A percentile compares a stretch with the other conserved stretches of the same genome.
Evolutionary conservation across 108 stramenopile species (phyloP).

Genomic region (Skeletonema marinoi): DNA sequence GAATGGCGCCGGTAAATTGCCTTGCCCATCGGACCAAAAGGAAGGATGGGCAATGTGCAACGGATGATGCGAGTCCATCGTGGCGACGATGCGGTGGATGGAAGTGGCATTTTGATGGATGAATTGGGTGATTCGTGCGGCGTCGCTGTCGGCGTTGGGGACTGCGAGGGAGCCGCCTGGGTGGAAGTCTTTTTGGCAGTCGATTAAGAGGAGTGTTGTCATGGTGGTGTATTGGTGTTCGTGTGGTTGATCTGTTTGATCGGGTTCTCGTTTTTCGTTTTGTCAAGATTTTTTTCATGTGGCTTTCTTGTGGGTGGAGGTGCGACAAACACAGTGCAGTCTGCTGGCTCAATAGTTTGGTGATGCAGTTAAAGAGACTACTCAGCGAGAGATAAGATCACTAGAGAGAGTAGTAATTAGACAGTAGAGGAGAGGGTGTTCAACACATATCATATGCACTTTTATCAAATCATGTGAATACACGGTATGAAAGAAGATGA

Average conservation of each 20-base stretch:
- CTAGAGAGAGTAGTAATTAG: too few species aligned
- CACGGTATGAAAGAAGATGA: not conserved
- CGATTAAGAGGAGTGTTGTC: conserved; percentile 84
- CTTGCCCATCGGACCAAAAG: conserved; percentile 69
- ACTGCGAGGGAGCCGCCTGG: conserved; percentile 91
- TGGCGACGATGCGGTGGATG: conserved; percentile 86
- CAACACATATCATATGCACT: not conserved
- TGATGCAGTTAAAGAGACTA: too few species aligned
- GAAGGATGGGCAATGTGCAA: conserved; percentile 93
- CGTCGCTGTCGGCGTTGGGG: conserved; percentile 81
- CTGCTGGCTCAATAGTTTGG: too few species aligned
- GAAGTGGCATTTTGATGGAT: conserved; percentile 46
- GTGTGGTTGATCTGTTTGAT: too few species aligned
- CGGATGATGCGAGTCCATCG: conserved; percentile 90
- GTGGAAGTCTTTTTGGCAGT: conserved; percentile 94
- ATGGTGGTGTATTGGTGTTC: too few species aligned
- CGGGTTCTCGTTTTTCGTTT: too few species aligned
- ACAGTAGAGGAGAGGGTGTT: too few species aligned
- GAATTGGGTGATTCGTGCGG: conserved; percentile 72
- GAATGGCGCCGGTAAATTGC: conserved; percentile 75
- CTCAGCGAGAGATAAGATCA: too few species aligned
- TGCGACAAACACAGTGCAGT: too few species aligned
- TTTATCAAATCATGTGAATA: not conserved
- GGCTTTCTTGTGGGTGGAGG: too few species aligned
- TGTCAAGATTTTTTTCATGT: too few species aligned